phyloP scores from a whole-genome alignment of 1,284 basidiomycete species.

The Cutaneotrichosporon cyanovorans region DNA sequence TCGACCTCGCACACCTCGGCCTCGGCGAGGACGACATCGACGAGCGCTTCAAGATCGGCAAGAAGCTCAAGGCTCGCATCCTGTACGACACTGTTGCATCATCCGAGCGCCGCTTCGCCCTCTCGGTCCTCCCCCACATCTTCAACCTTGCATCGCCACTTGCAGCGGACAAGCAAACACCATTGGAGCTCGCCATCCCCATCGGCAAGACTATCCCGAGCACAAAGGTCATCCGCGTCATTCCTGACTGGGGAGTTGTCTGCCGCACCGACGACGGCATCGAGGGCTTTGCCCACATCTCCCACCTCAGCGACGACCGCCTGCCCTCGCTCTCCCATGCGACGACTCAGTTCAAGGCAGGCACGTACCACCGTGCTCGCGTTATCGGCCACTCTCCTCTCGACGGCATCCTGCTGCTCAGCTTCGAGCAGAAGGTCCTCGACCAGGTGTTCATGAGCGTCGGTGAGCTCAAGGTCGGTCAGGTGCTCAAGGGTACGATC shows the following conservation, averaged over 20 bases:
- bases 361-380: slow-evolving; percentile 73
- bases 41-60: slow-evolving; percentile 64
- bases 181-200: slow-evolving; percentile 57
- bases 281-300: slow-evolving; percentile 88
- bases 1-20: slow-evolving; percentile 72
- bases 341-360: slow-evolving; percentile 70
- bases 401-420: slow-evolving; percentile 82
- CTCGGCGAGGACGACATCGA: slow-evolving; percentile 47
- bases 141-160: slow-evolving; percentile 51
- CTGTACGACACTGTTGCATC: slow-evolving; percentile 69
- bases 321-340: slow-evolving; percentile 62
- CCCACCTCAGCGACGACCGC: slow-evolving; percentile 86
- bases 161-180: slow-evolving; percentile 31
- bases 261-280: slow-evolving; percentile 59
- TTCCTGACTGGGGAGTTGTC: slow-evolving; percentile 72
- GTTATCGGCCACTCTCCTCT: slow-evolving; percentile 81
- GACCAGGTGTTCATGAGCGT: slow-evolving; percentile 83
- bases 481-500: slow-evolving; percentile 73
- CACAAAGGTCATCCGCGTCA: slow-evolving; percentile 65
- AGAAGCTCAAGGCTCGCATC: slow-evolving; percentile 80
- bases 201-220: slow-evolving; percentile 64
- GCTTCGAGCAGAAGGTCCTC: slow-evolving; percentile 72
- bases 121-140: slow-evolving; percentile 68
- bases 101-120: slow-evolving; percentile 69
- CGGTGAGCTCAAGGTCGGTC: slow-evolving; percentile 73